Base-by-base conservation (phyloP, 1,284 basidiomycete species). In the Malassezia furfur region DNA sequence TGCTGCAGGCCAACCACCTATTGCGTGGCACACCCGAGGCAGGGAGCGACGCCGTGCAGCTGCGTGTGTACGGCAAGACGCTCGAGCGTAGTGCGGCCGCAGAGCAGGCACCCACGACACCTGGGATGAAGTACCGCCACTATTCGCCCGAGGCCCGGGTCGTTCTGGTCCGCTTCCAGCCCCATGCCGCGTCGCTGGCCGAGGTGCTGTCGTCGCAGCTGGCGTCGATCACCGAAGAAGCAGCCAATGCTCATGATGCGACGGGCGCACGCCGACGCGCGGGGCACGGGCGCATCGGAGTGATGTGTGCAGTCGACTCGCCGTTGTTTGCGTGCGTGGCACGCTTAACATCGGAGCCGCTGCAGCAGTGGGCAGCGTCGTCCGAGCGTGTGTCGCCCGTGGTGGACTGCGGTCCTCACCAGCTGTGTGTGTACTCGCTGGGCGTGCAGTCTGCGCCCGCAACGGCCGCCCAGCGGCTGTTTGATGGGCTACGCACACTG, bases 81-180 rank as follows among this genome's bases (percentile, higher is more conserved):
- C 59, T 70, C 60, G 62, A 60, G 31, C 58, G 65, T 9, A 65
- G 63, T 37, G 45, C 38, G 1, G 51, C 59, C 28, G 53, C 62
- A 31, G 68, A 72, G 43, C 54, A 52, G 31, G 64, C 69, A 28
- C 93, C 93, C 1, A 91, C 89, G 1, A 98, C 94, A 0, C 94
- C 94, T 0, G 94, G 94, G n/a, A 96, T 96, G 91, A 99, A 99
- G 77, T 99, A 99, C 75, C 82, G 87, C 49, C 94, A 99, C 77
- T 99, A 99, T 75, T 87, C 91, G 25, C 93, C 93, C 1, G 79
- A 66, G 0, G 70, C 72, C 2, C 55, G 60, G 5, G 72, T 74
- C 0, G 49, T 70, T 0, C 56, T 72, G 5, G 45, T 50, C n/a
- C 36, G 12, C 47, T 3, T 76, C 91, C 61, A 78, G 82, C 12